Evolutionary conservation across 2,329 filamentous ascomycete genomes (phyloP).

Genomic region (Calonectria crousiana): DNA sequence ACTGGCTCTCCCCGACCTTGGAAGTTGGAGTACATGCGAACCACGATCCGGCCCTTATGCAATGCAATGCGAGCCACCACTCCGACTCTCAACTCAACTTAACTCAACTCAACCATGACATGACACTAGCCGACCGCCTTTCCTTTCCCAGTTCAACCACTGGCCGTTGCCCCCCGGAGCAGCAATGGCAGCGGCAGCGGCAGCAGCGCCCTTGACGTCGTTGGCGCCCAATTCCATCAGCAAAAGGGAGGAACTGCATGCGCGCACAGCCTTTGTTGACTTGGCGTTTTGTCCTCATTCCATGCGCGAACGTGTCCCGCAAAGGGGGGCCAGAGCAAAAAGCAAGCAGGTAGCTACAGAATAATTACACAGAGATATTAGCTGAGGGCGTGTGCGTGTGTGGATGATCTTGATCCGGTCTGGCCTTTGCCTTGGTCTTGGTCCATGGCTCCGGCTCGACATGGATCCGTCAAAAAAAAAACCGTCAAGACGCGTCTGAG

Average conservation of each 20-base stretch:
- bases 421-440: background rate
- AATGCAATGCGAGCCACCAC: slow-evolving; percentile 42
- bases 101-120: background rate
- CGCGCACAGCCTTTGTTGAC: background rate
- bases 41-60: slow-evolving; percentile 36
- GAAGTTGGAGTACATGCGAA: slow-evolving; percentile 20
- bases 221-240: slow-evolving; percentile 13
- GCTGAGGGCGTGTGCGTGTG: background rate
- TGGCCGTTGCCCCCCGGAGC: background rate
- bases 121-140: slow-evolving; percentile 11
- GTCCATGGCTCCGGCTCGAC: background rate
- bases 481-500: slow-evolving; percentile 17
- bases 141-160: background rate
- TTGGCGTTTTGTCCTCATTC: background rate
- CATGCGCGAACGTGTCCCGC: background rate
- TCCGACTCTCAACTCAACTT: background rate
- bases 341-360: background rate
- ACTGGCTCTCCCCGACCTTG: background rate
- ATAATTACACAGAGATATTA: background rate
- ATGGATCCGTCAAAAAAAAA: slow-evolving; percentile 4
- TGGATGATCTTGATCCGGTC: background rate
- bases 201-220: background rate
- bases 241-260: background rate
- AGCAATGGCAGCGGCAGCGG: background rate
- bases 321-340: background rate